Percentiles rank a stretch among this genome's conserved stretches.
Evolutionary conservation across 2,329 filamentous ascomycete genomes (phyloP).

Genomic region (Apiospora aurea): DNA sequence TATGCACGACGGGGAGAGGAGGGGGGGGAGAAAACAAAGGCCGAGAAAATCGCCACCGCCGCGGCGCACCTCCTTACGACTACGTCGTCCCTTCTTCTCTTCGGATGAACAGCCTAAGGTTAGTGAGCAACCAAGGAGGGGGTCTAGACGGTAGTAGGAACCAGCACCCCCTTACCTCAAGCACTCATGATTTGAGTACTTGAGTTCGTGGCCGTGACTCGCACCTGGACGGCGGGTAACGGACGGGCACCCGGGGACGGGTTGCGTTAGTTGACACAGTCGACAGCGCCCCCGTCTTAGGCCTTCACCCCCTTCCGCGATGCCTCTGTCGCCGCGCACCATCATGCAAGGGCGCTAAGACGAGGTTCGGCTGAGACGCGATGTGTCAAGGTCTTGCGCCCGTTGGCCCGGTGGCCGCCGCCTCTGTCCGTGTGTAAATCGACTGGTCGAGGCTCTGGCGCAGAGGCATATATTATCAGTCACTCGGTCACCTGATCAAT

Average conservation of each 20-base stretch:
- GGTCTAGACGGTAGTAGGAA: background rate
- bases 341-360: background rate
- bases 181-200: background rate
- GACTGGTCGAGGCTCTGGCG: background rate
- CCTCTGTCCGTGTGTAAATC: constrained; percentile 11
- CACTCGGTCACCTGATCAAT: background rate
- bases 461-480: background rate
- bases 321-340: background rate
- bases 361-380: background rate
- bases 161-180: background rate
- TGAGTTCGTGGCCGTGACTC: constrained; percentile 16
- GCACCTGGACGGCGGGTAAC: background rate
- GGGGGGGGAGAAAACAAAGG: background rate
- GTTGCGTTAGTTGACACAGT: background rate
- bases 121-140: background rate
- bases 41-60: background rate
- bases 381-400: background rate
- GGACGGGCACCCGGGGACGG: background rate
- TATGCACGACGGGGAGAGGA: background rate
- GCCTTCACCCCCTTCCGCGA: background rate
- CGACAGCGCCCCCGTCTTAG: background rate
- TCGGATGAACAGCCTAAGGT: constrained; percentile 6
- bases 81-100: background rate
- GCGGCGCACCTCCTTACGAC: background rate
- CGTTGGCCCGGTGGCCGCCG: background rate